Base-by-base conservation (phyloP, 768 basidiomycete genomes). In the Tulasnella sp. region DNA sequence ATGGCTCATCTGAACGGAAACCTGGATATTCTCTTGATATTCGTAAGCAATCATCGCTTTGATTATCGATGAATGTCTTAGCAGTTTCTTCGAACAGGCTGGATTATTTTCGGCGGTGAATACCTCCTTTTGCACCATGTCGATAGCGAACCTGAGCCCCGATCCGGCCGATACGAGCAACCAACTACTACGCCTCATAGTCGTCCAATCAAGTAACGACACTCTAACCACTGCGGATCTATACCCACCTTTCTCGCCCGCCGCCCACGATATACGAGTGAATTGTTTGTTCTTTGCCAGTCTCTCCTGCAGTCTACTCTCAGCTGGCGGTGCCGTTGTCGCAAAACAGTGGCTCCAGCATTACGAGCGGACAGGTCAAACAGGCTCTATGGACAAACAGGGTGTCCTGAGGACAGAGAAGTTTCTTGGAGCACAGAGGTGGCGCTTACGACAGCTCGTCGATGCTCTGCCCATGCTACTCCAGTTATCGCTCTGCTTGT, bases 31-130 rank as follows among this genome's bases (percentile, higher is more conserved):
- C 58, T 59, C 15, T 47, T 59, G 27, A 59, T 59, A 3, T 59
- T 59, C 15, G 58, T 59, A 32, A 51, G 44, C 43, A 34, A 24
- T 11, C 26, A 3, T 7, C 13, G 13, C 7, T 19, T 32, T 8
- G 26, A 0, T 19, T n/a, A 17, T 21, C 43, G 29, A 48, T n/a
- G n/a, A n/a, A n/a, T n/a, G n/a, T n/a, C 9, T 41, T 27, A 13
- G n/a, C 15, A 32, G 19, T 3, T 30, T n/a, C n/a, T n/a, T 29
- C 38, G n/a, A 4, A 11, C 32, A 59, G 58, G 58, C 58, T 7
- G 58, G 58, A 32, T 47, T 59, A 19, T 59, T 59, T 23, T 59
- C 58, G 9, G 45, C 58, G 13, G 50, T 59, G 26, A 59, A 59
- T 38, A 59, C 58, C 7, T 19, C 58, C 32, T 59, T 59, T 19